Evolutionary conservation across 179 eudicot species (phyloP), one percentile per base, ranked within the genome.

Genomic region (Heliamphora pulchella): DNA sequence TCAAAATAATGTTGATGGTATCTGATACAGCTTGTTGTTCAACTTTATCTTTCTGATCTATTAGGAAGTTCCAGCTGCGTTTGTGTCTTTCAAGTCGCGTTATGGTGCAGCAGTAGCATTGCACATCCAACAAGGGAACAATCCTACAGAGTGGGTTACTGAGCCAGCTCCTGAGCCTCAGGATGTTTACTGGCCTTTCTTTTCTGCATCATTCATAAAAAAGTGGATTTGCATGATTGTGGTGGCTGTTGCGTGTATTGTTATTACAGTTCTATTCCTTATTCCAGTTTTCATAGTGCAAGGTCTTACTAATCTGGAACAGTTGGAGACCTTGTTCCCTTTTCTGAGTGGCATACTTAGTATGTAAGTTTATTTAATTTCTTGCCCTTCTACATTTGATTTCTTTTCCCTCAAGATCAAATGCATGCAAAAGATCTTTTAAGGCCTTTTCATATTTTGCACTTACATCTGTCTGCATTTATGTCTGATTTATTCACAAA

Each of bases 141-240:
- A 93, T 79, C 98, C 98, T n/a, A 95, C 89, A 48, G 87, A 93
- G 77, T 95, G 98, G 98, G 84, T 89, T 51, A 90, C 97, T n/a
- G 98, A 95, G 88, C 82, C 53, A 81, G 97, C 97, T 79, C 98
- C 98, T 72, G 93, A 91, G 87, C 97, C 97, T 10, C 85, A 81
- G 20, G 97, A 95, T 83, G 97, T 95, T 44, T 81, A 91, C 71
- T 95, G 98, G 98, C 91, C 98, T 79, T 95, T 93, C 89, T 93
- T 95, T 85, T 93, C 94, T 68, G 81, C 94, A 15, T 93, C 97
- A 64, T 93, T 87, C 82, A 31, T 93, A 72, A 87, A 71, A 76
- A 86, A 80, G 84, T 93, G 97, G 98, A 89, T 91, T 70, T 83
- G 85, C 88, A 93, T 85, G 82, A 43, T 91, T 63, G 64, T 87